A percentile compares a stretch with the other conserved stretches of the same genome.
phyloP scores from a whole-genome alignment of 73 alveolate genomes.

The Uronychia binucleata region DNA sequence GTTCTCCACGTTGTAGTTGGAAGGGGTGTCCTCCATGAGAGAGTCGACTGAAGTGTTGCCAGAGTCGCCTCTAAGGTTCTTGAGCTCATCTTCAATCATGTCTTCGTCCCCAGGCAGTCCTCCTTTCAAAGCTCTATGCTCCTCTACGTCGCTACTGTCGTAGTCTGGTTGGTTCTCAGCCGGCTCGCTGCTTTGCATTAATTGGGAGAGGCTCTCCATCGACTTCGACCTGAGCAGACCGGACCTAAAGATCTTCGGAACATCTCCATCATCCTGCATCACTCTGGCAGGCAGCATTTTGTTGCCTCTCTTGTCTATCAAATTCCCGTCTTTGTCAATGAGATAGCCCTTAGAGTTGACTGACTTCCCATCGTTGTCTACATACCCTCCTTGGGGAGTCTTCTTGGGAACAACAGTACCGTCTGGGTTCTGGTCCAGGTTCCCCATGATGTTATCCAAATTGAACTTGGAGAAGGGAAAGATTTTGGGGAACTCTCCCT shows the following conservation, averaged over 20 bases:
- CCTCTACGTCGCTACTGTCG: constrained; percentile 14
- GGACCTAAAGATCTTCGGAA: constrained; percentile 56
- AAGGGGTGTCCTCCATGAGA: constrained; percentile 69
- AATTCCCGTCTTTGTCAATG: constrained; percentile 38
- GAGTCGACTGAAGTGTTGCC: constrained; percentile 66
- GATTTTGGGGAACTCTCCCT: constrained; percentile 51
- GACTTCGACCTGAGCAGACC: constrained; percentile 58
- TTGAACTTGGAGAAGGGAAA: constrained; percentile 47
- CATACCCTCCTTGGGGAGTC: constrained; percentile 23
- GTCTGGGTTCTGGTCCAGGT: constrained; percentile 14
- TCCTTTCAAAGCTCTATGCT: background rate
- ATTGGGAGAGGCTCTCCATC: constrained; percentile 35
- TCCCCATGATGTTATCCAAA: constrained; percentile 33
- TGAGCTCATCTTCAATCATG: constrained; percentile 29
- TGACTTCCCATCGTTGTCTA: constrained; percentile 38
- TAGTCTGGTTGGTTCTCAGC: constrained; percentile 28
- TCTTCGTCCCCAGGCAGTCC: constrained; percentile 37
- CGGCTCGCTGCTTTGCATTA: constrained; percentile 74
- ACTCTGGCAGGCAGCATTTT: constrained; percentile 22
- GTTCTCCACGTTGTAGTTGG: constrained; percentile 52
- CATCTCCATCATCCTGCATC: constrained; percentile 61
- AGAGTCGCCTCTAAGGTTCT: constrained; percentile 4
- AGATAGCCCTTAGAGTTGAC: constrained; percentile 60
- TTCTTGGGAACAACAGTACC: constrained; percentile 28
- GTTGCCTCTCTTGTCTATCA: constrained; percentile 44